Percentiles rank a stretch among this genome's conserved stretches.
Conservation (phyloP, 208 protist genomes). For the Jaenimonas drosophilae region DNA sequence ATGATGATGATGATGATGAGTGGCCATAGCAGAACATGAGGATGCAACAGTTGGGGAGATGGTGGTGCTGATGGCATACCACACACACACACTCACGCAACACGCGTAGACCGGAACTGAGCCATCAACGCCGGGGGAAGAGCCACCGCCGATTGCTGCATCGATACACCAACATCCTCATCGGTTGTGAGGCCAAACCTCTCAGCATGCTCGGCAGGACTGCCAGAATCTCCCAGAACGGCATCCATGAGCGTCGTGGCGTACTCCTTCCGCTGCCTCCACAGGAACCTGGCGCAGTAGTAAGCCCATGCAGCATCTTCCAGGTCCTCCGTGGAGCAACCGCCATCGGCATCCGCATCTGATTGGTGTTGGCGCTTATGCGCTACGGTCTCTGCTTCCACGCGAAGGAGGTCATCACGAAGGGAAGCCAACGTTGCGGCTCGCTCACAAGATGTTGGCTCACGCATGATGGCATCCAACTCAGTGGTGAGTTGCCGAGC, state of each 20-base stretch:
- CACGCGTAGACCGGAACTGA: no score
- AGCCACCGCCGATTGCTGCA: slow-evolving; percentile 26
- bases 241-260: slow-evolving; percentile 51
- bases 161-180: slow-evolving; percentile 38
- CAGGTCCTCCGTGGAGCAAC: neutral
- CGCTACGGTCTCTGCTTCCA: no score
- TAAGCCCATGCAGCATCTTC: slow-evolving; percentile 23
- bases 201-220: slow-evolving; percentile 22
- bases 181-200: slow-evolving; percentile 61
- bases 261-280: slow-evolving; percentile 61
- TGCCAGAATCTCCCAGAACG: slow-evolving; percentile 36
- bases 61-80: no score
- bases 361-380: no score
- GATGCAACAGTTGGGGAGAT: no score
- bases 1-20: no score
- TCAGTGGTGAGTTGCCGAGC: no score
- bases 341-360: neutral
- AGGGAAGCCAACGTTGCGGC: slow-evolving; percentile 5
- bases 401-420: no score
- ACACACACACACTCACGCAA: no score
- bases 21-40: no score
- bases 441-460: slow-evolving; percentile 3
- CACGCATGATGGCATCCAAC: slow-evolving; percentile 2
- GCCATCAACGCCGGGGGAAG: slow-evolving; percentile 20
- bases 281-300: slow-evolving; percentile 39